Evolutionary conservation across 1,139 yeast species (phyloP).

Genomic region (Saccharomyces uvarum): DNA sequence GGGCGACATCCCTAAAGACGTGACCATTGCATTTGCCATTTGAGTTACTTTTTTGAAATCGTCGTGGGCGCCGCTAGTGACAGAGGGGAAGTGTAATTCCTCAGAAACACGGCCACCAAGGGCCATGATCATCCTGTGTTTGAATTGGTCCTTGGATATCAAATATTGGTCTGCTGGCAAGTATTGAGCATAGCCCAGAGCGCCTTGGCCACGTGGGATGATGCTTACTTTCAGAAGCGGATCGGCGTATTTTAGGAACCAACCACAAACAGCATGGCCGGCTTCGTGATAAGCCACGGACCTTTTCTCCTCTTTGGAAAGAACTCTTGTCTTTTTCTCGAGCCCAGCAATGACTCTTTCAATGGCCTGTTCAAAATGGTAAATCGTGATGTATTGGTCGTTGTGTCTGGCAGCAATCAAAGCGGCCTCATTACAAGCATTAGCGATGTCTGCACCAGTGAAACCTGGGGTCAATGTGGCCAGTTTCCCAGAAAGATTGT

Average conservation of each 20-base stretch:
- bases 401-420: constrained; percentile 85
- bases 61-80: constrained; percentile 92
- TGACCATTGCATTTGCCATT: constrained; percentile 91
- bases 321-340: constrained; percentile 79
- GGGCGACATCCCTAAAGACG: constrained; percentile 82
- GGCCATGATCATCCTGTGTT: constrained; percentile 92
- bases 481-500: constrained; percentile 68
- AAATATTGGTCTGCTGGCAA: constrained; percentile 89
- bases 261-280: constrained; percentile 97
- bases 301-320: constrained; percentile 75
- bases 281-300: constrained; percentile 97
- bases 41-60: constrained; percentile 94
- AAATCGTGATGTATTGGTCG: constrained; percentile 57
- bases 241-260: constrained; percentile 85
- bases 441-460: constrained; percentile 96
- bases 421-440: constrained; percentile 95
- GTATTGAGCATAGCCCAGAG: constrained; percentile 96
- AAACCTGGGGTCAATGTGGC: constrained; percentile 97
- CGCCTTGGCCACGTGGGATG: constrained; percentile 94
- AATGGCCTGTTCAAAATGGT: constrained; percentile 90
- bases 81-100: constrained; percentile 80
- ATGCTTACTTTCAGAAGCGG: constrained; percentile 92
- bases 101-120: constrained; percentile 95
- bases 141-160: constrained; percentile 67
- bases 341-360: constrained; percentile 96